Percentiles rank a stretch among this genome's conserved stretches.
These are phyloP conservation scores for Daldinia sp. DNA, from an alignment of 2,329 filamentous ascomycete genomes.

Conservation along the genomic window DNA sequence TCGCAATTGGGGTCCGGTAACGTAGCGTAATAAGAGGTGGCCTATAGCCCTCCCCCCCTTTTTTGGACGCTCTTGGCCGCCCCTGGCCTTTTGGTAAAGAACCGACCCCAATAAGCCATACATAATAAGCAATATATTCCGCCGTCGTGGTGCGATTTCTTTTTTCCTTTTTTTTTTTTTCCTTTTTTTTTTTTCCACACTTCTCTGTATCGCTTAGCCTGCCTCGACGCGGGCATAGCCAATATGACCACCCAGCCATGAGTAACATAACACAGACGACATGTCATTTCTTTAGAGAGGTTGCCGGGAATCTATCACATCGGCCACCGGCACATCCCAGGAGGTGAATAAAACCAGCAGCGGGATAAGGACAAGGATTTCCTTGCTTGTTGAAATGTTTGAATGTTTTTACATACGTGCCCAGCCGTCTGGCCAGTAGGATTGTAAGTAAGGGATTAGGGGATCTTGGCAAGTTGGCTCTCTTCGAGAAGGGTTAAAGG, in stretches of 20 bases:
- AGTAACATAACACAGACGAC: conserved; percentile 24
- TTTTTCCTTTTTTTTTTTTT: no score
- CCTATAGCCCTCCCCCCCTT: conserved; percentile 13
- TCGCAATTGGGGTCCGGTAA: conserved; percentile 30
- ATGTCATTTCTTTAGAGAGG: conserved; percentile 21
- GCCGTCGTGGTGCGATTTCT: conserved; percentile 19
- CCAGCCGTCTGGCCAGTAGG: not conserved
- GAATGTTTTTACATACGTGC: no score
- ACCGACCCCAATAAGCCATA: conserved; percentile 14
- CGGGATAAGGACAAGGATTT: conserved; percentile 12
- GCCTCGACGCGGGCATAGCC: conserved; percentile 4
- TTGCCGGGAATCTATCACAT: conserved; percentile 1
- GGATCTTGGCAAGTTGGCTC: not conserved
- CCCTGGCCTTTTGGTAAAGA: conserved; percentile 12
- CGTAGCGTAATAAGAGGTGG: conserved; percentile 21
- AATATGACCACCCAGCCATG: conserved; percentile 17
- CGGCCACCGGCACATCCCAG: conserved; percentile 22
- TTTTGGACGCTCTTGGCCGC: not conserved
- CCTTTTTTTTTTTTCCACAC: no score
- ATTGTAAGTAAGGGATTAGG: not conserved
- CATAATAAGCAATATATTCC: not conserved
- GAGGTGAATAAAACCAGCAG: not conserved
- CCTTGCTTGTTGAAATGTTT: conserved; percentile 7
- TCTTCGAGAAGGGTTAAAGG: not conserved
- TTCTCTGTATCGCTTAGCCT: conserved; percentile 21